Base-by-base conservation (phyloP, 83 land plant genomes). In the Larix sibirica region DNA sequence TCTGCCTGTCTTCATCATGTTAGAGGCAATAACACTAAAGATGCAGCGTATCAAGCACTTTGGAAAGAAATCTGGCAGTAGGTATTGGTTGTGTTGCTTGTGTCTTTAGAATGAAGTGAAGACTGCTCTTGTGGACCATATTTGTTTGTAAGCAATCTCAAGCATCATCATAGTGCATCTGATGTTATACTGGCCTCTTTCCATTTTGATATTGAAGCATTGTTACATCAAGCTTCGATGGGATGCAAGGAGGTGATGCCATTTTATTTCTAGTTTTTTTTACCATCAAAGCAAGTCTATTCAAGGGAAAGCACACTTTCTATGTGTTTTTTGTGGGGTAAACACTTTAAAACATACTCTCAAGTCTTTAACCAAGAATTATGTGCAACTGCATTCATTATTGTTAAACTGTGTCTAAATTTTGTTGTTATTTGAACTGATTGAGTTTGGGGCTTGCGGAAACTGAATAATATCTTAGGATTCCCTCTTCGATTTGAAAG, bases 401-500 rank as follows among this genome's bases (percentile, higher is more conserved):
- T 20, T 69, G 18, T 28, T 17, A 79, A 66, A 66, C 5, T 56
- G 16, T 58, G n/a, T 76, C 23, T 74, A 21, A 50, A 9, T 24
- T 4, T 31, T 4, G 17, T n/a, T 61, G 62, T 10, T 21, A 1
- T 83, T 44, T 79, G 79, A 21, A 28, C 56, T 47, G 44, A 21
- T 83, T 79, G 83, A 97, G 99, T 97, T 38, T 90, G 88, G 82
- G 92, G 97, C 54, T 85, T 95, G 79, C 93, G 90, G 85, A 63
- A 54, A 63, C 68, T 97, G 83, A 97, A 94, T 84, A 81, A 31
- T 9, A 74, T 92, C 21, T 80, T 97, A 79, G 95, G 87, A 36
- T 90, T 97, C 58, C 99, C 99, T 62, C 84, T 88, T 80, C 95
- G 97, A 23, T 80, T 97, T 60, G 99, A 97, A 73, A 95, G 99